These are phyloP conservation scores for Asterophora lycoperdoides DNA, from an alignment of 768 basidiomycete species.

Conservation along the genomic window DNA sequence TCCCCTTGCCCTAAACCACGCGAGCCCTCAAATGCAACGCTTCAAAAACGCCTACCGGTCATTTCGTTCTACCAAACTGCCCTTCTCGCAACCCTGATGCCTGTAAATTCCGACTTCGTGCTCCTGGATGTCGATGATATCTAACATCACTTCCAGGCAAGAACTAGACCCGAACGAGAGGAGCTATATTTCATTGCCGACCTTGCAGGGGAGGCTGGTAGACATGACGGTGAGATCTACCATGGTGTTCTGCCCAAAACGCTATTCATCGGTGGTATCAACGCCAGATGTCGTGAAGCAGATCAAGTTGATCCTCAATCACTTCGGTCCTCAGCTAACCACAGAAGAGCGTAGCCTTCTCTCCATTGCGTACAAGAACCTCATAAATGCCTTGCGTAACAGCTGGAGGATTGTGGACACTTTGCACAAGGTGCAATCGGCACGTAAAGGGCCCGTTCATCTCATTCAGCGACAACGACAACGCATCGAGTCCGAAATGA, in stretches of 20 bases:
- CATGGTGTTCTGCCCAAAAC: not conserved
- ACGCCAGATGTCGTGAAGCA: constrained; percentile 67
- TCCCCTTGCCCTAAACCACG: constrained; percentile 10
- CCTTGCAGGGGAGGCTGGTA: constrained; percentile 83
- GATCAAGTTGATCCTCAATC: constrained; percentile 70
- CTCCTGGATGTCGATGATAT: not conserved
- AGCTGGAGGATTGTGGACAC: constrained; percentile 82
- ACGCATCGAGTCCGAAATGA: constrained; percentile 74
- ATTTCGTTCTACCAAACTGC: not conserved
- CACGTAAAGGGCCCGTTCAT: constrained; percentile 44
- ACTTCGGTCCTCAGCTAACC: constrained; percentile 63
- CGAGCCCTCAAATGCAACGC: not conserved
- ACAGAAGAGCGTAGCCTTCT: constrained; percentile 87
- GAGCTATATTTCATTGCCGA: constrained; percentile 65
- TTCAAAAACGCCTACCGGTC: not conserved
- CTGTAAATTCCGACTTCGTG: constrained; percentile 2
- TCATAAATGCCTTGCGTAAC: constrained; percentile 76
- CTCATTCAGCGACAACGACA: constrained; percentile 71
- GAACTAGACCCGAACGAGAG: constrained; percentile 22
- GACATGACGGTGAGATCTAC: constrained; percentile 66
- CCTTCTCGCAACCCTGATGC: constrained; percentile 2
- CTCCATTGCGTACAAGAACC: constrained; percentile 88
- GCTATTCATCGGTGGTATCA: not conserved
- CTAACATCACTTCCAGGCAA: constrained; percentile 8
- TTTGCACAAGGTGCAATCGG: constrained; percentile 63